Percentiles rank a stretch among this genome's conserved stretches.
Conservation (phyloP, 305 asterid species). For the Solanum aculeatissimum region DNA sequence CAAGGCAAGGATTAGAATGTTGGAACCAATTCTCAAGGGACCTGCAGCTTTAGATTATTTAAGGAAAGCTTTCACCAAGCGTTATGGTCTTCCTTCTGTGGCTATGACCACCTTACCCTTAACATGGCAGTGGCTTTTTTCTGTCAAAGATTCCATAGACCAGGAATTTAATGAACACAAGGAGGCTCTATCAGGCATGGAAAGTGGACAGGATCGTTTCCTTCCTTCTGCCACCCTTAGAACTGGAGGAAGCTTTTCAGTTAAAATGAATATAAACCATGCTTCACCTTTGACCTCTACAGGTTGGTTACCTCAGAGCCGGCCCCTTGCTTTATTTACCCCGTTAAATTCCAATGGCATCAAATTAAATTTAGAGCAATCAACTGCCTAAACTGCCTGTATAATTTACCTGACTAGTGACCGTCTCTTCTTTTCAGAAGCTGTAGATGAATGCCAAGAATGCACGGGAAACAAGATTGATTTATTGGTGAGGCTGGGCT, state of each 20-base stretch:
- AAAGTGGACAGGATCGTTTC: constrained; percentile 19
- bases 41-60: constrained; percentile 69
- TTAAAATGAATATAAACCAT: constrained; percentile 21
- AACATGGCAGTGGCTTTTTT: constrained; percentile 57
- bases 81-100: constrained; percentile 62
- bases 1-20: constrained; percentile 65
- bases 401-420: not conserved
- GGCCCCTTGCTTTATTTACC: not conserved
- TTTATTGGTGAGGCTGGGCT: constrained; percentile 70
- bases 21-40: constrained; percentile 80
- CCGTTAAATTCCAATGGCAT: not conserved
- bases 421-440: constrained; percentile 20
- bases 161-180: constrained; percentile 69
- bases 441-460: constrained; percentile 30
- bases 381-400: not conserved
- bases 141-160: constrained; percentile 31
- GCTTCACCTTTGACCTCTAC: constrained; percentile 12
- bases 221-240: constrained; percentile 66
- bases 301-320: not conserved
- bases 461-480: constrained; percentile 78
- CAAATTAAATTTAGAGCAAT: not conserved
- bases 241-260: constrained; percentile 61
- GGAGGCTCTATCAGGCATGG: constrained; percentile 25
- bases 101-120: constrained; percentile 45
- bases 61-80: constrained; percentile 56